Evolutionary conservation across 176 grass and related monocot species (phyloP).

Genomic region (Aegilops tauschii): DNA sequence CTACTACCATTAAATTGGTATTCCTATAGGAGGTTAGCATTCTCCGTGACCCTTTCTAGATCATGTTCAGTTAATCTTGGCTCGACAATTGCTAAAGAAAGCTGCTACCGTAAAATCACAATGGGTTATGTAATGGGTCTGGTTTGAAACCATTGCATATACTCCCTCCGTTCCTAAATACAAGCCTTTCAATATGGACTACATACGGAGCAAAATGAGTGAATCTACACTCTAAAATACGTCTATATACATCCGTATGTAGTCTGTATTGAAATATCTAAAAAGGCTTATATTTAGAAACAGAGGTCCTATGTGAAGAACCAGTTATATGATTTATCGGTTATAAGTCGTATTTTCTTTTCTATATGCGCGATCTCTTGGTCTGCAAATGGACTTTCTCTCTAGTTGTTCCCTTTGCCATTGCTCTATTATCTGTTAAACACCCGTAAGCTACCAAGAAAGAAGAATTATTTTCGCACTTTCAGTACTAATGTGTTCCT

Average conservation of each 20-base stretch:
- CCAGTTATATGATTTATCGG: not conserved
- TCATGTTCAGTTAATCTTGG: not conserved
- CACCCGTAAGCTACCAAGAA: not conserved
- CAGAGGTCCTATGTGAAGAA: not conserved
- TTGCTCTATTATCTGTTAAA: slow-evolving; percentile 2
- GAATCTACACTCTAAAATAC: too few relatives aligned
- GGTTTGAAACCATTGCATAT: not conserved
- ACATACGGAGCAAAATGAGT: too few relatives aligned
- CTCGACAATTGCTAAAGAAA: not conserved
- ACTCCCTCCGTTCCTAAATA: too few relatives aligned
- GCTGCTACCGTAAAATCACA: not conserved
- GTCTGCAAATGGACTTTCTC: not conserved
- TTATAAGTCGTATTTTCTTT: not conserved
- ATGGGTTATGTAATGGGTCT: not conserved
- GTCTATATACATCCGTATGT: too few relatives aligned
- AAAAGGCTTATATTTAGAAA: too few relatives aligned
- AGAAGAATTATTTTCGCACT: slow-evolving; percentile 3
- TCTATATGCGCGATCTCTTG: not conserved
- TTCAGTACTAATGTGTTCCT: not conserved
- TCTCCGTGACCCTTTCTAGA: not conserved
- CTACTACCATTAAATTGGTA: slow-evolving; percentile 5
- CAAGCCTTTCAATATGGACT: too few relatives aligned
- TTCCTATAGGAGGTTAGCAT: slow-evolving; percentile 1
- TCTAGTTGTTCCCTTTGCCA: not conserved
- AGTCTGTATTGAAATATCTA: too few relatives aligned